phyloP scores from a whole-genome alignment of 495 filamentous ascomycete species.

The Aspergillus campestris region DNA sequence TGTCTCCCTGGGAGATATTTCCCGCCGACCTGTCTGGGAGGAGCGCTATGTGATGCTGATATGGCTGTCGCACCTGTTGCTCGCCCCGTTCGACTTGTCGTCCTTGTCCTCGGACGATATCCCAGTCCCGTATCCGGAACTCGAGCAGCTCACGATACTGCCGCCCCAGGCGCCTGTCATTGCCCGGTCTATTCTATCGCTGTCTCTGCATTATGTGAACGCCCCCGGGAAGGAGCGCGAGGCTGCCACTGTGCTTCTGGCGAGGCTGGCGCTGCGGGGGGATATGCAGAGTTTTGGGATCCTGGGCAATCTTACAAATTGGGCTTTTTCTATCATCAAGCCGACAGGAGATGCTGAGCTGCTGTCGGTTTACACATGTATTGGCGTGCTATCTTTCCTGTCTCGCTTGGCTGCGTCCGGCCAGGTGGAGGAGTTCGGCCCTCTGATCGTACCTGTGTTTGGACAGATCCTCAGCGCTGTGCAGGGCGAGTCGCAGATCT shows the following conservation, averaged over 20 bases:
- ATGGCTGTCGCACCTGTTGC: conserved; percentile 86
- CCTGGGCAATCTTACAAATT: conserved; percentile 52
- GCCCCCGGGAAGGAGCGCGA: conserved; percentile 79
- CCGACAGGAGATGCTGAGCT: conserved; percentile 23
- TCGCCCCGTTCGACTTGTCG: conserved; percentile 87
- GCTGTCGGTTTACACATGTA: conserved; percentile 47
- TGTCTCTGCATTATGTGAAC: conserved; percentile 63
- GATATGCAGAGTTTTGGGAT: conserved; percentile 81
- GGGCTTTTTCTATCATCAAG: conserved; percentile 54
- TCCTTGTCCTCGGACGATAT: conserved; percentile 63
- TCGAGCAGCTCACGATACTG: conserved; percentile 15
- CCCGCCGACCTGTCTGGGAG: conserved; percentile 59
- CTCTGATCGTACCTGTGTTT: conserved; percentile 44
- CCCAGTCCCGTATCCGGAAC: conserved; percentile 21
- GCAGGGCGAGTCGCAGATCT: conserved; percentile 31
- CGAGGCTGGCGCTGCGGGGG: conserved; percentile 66
- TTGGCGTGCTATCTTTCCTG: conserved; percentile 72
- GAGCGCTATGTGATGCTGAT: conserved; percentile 81
- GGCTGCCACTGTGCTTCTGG: conserved; percentile 72
- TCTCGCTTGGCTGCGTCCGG: conserved; percentile 57
- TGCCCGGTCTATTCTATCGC: conserved; percentile 55
- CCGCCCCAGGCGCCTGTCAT: conserved; percentile 54
- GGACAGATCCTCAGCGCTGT: conserved; percentile 33
- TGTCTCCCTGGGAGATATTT: conserved; percentile 2
- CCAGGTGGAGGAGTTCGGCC: conserved; percentile 43